These are phyloP conservation scores for Lablab purpureus DNA, from an alignment of 306 rosid species.

Conservation along the genomic window DNA sequence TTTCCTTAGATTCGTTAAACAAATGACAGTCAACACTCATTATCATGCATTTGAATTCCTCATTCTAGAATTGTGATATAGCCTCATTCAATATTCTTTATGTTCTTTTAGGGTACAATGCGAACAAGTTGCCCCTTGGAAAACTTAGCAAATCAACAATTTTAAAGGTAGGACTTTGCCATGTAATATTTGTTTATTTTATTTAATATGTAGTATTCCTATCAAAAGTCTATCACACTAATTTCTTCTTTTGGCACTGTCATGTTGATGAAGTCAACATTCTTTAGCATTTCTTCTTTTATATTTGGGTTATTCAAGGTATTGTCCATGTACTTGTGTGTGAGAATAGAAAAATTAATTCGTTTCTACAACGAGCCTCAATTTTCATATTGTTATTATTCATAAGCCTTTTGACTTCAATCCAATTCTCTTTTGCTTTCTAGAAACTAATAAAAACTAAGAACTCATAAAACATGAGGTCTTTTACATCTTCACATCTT, in stretches of 20 bases:
- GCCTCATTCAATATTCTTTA: conserved; percentile 10
- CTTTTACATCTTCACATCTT: conserved; percentile 12
- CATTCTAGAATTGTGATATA: conserved; percentile 9
- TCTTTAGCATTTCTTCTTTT: not conserved
- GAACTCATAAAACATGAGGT: not conserved
- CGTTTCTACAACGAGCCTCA: not conserved
- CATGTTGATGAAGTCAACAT: conserved; percentile 31
- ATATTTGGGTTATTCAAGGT: not conserved
- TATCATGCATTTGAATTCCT: not conserved
- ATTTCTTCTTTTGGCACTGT: conserved; percentile 25
- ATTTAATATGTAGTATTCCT: conserved; percentile 13
- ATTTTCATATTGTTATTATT: not conserved
- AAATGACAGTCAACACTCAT: conserved; percentile 6
- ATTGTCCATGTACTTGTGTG: not conserved
- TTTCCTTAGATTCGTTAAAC: conserved; percentile 16
- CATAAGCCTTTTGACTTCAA: not conserved
- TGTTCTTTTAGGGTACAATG: conserved; percentile 78
- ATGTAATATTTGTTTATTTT: conserved; percentile 28
- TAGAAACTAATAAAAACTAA: not conserved
- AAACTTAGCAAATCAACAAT: conserved; percentile 95
- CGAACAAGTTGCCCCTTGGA: conserved; percentile 94
- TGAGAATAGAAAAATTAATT: not conserved
- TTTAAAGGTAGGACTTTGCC: conserved; percentile 66
- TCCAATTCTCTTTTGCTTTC: not conserved
- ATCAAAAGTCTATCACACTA: conserved; percentile 10